A percentile compares a stretch with the other conserved stretches of the same genome.
phyloP scores from a whole-genome alignment of 768 basidiomycete species.

The Cyclocybe cylindracea region DNA sequence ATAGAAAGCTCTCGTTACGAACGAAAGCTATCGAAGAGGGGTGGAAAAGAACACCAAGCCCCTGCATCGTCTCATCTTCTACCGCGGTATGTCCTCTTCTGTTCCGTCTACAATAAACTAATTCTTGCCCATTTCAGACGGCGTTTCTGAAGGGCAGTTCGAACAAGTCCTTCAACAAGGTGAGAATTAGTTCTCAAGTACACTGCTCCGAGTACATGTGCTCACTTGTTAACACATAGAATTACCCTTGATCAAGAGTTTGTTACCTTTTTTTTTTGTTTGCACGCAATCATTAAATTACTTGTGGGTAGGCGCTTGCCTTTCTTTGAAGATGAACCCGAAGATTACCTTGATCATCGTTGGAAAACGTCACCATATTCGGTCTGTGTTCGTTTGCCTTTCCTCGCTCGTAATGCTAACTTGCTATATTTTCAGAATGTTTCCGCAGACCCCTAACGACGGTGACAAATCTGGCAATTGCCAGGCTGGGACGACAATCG shows the following conservation, averaged over 20 bases:
- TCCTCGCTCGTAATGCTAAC: not conserved
- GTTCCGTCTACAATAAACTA: not conserved
- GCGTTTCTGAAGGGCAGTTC: conserved; percentile 56
- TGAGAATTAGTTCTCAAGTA: conserved; percentile 11
- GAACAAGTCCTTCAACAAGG: conserved; percentile 40
- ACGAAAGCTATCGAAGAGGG: conserved; percentile 48
- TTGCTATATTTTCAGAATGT: conserved; percentile 27
- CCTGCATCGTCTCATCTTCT: conserved; percentile 72
- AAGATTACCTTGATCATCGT: conserved; percentile 82
- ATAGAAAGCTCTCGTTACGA: conserved; percentile 56
- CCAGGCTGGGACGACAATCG: conserved; percentile 79
- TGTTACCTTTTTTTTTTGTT: conserved; percentile 1
- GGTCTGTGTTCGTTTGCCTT: conserved; percentile 22
- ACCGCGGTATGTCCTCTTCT: conserved; percentile 53
- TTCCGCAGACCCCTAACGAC: conserved; percentile 32
- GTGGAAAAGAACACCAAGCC: conserved; percentile 59
- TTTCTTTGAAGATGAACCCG: conserved; percentile 49
- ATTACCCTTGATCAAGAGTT: conserved; percentile 58
- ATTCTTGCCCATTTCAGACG: conserved; percentile 34
- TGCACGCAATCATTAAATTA: not conserved
- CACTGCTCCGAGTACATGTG: conserved; percentile 1
- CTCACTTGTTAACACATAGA: conserved; percentile 37
- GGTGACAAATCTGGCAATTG: conserved; percentile 73
- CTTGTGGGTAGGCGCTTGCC: conserved; percentile 56
- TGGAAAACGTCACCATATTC: conserved; percentile 73